Conservation (phyloP, 2,329 filamentous ascomycete species). For the Nemania diffusa region DNA sequence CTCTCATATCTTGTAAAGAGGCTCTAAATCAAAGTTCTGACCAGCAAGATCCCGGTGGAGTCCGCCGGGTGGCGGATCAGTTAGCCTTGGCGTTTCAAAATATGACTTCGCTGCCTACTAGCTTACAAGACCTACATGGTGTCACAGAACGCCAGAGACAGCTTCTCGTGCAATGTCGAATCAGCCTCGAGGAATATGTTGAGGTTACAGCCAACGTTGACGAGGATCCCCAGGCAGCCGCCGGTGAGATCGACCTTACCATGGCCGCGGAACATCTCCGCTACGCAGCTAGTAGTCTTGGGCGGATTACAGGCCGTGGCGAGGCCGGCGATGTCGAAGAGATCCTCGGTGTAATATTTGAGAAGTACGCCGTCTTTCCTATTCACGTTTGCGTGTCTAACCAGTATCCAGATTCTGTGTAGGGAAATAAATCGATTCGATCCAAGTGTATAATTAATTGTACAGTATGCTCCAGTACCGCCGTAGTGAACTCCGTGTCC, state of each 20-base stretch:
- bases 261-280: slow-evolving; percentile 90
- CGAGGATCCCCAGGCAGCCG: slow-evolving; percentile 35
- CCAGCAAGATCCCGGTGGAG: slow-evolving; percentile 67
- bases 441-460: slow-evolving; percentile 17
- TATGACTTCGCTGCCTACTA: slow-evolving; percentile 76
- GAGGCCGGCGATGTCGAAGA: slow-evolving; percentile 93
- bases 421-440: slow-evolving; percentile 56
- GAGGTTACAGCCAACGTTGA: slow-evolving; percentile 58
- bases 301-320: slow-evolving; percentile 86
- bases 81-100: slow-evolving; percentile 74
- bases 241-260: slow-evolving; percentile 78
- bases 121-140: slow-evolving; percentile 85
- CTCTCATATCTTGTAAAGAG: slow-evolving; percentile 78
- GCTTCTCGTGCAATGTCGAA: slow-evolving; percentile 78
- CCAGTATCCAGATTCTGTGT: slow-evolving; percentile 62
- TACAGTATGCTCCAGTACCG: slow-evolving; percentile 21
- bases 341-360: slow-evolving; percentile 94
- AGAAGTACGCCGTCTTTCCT: slow-evolving; percentile 74
- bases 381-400: slow-evolving; percentile 31
- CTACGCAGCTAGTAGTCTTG: slow-evolving; percentile 80
- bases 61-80: slow-evolving; percentile 74
- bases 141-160: slow-evolving; percentile 90
- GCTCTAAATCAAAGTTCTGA: slow-evolving; percentile 53
- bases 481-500: slow-evolving; percentile 22
- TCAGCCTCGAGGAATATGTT: slow-evolving; percentile 79